These are phyloP conservation scores for Gentiana macrophylla DNA, from an alignment of 257 asterid genomes.

Conservation along the genomic window DNA sequence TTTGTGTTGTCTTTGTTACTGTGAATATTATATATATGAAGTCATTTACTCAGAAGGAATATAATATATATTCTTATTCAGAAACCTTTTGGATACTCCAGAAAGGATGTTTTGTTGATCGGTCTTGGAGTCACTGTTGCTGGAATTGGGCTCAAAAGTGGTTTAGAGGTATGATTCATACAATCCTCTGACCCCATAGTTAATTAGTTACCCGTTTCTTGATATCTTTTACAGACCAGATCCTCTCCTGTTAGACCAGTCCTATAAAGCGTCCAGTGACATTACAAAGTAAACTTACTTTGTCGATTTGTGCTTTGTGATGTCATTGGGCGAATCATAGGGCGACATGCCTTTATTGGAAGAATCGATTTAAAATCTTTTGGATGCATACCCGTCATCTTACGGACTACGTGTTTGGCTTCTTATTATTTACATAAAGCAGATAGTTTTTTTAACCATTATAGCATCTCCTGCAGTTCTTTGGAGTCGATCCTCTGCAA, in stretches of 20 bases:
- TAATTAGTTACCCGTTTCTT: neutral
- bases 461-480: slow-evolving; percentile 37
- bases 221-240: neutral
- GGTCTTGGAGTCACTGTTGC: slow-evolving; percentile 66
- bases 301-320: no score
- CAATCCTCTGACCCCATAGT: neutral
- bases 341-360: no score
- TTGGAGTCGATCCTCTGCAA: slow-evolving; percentile 83
- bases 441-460: neutral
- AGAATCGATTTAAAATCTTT: no score
- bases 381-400: neutral
- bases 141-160: slow-evolving; percentile 66
- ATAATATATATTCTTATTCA: slow-evolving; percentile 22
- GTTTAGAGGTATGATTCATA: slow-evolving; percentile 62
- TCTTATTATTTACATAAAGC: neutral
- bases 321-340: no score
- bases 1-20: neutral
- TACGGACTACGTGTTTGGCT: neutral
- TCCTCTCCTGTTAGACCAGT: no score
- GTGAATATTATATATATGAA: slow-evolving; percentile 3
- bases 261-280: no score
- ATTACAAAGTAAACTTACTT: no score
- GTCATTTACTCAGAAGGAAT: neutral
- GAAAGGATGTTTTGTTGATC: slow-evolving; percentile 87
- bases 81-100: slow-evolving; percentile 82